phyloP scores from a whole-genome alignment of 768 basidiomycete species.

The Leccinum incarnatum region DNA sequence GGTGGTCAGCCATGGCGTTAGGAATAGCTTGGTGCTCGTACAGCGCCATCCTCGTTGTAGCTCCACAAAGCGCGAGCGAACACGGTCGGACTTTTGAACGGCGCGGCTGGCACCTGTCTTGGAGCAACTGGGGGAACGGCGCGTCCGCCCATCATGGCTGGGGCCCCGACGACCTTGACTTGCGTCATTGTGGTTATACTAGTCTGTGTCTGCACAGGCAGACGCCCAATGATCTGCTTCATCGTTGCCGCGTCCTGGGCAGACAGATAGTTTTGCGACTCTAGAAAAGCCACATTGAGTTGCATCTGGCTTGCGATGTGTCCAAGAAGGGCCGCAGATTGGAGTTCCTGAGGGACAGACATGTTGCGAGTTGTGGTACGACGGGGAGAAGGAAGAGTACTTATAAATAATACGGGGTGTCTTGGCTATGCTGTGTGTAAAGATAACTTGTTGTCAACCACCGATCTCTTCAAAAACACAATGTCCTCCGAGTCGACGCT shows the following conservation, averaged over 20 bases:
- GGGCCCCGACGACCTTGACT: slow-evolving; percentile 4
- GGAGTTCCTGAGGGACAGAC: slow-evolving; percentile 25
- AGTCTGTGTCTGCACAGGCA: slow-evolving; percentile 30
- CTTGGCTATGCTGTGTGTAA: slow-evolving; percentile 12
- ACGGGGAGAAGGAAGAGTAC: background rate
- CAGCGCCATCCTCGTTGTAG: slow-evolving; percentile 60
- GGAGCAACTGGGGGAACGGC: slow-evolving; percentile 16
- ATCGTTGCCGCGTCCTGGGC: slow-evolving; percentile 41
- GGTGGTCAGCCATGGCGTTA: slow-evolving; percentile 3
- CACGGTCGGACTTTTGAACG: slow-evolving; percentile 9
- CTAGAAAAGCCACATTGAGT: slow-evolving; percentile 55
- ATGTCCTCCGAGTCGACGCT: slow-evolving; percentile 21
- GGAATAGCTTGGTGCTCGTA: slow-evolving; percentile 25
- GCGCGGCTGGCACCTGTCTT: slow-evolving; percentile 4
- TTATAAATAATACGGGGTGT: slow-evolving; percentile 14
- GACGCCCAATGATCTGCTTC: slow-evolving; percentile 46
- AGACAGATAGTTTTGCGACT: slow-evolving; percentile 52
- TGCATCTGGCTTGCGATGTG: slow-evolving; percentile 59
- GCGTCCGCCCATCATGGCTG: slow-evolving; percentile 5
- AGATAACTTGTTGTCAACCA: background rate
- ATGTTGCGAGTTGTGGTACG: slow-evolving; percentile 10
- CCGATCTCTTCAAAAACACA: background rate
- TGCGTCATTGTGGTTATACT: slow-evolving; percentile 13
- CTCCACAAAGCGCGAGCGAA: slow-evolving; percentile 61
- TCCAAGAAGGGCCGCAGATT: slow-evolving; percentile 47